Evolutionary conservation across 768 basidiomycete species (phyloP).

Genomic region (Collybiopsis luxurians): DNA sequence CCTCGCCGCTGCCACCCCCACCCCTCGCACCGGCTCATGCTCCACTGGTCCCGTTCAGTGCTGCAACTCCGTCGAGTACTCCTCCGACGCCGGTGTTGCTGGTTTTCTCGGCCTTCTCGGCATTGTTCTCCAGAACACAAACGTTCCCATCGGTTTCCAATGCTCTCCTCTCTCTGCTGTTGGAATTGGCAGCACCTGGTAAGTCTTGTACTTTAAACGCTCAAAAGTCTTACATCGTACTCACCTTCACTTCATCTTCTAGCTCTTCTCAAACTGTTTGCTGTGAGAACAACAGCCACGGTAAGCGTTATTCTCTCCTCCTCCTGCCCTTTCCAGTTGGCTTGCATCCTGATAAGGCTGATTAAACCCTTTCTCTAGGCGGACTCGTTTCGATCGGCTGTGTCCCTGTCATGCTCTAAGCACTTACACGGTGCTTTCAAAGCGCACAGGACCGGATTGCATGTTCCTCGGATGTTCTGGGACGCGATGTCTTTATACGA

Average conservation of each 20-base stretch:
- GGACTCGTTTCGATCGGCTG: constrained; percentile 1
- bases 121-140: not conserved
- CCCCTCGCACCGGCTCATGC: not conserved
- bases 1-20: not conserved
- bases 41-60: constrained; percentile 4
- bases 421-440: too few relatives aligned
- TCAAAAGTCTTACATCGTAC: not conserved
- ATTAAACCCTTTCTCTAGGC: not conserved
- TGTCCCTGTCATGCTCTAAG: not conserved
- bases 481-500: too few relatives aligned
- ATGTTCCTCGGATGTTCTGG: too few relatives aligned
- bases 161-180: constrained; percentile 1
- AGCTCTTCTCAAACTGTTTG: too few relatives aligned
- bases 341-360: too few relatives aligned
- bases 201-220: not conserved
- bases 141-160: not conserved
- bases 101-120: not conserved
- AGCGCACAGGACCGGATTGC: too few relatives aligned
- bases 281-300: not conserved
- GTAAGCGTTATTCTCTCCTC: not conserved
- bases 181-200: not conserved
- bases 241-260: not conserved
- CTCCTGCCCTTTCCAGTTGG: too few relatives aligned
- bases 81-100: not conserved
- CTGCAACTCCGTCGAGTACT: not conserved